Percentiles rank a stretch among this genome's conserved stretches.
These are phyloP conservation scores for Fistulina hepatica DNA, from an alignment of 1,284 basidiomycete genomes.

Conservation along the genomic window DNA sequence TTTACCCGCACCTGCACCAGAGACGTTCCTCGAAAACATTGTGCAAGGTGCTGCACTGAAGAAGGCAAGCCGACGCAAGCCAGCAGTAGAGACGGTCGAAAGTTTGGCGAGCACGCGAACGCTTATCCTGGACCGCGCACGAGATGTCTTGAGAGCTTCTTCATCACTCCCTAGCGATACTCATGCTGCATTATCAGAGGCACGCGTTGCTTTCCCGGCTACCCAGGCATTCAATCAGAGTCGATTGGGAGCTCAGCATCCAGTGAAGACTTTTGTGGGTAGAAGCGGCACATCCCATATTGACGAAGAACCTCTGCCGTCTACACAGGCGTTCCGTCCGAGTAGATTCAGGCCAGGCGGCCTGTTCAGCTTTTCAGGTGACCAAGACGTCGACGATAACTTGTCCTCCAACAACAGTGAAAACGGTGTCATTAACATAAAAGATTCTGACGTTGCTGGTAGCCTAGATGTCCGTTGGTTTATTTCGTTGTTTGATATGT, in stretches of 20 bases:
- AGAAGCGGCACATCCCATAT: background rate
- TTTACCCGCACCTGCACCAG: conserved; percentile 11
- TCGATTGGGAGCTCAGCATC: background rate
- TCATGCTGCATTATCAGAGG: background rate
- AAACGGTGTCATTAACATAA: background rate
- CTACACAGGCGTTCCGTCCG: background rate
- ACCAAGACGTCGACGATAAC: background rate
- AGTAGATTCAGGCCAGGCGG: background rate
- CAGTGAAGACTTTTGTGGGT: background rate
- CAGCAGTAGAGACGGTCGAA: conserved; percentile 17
- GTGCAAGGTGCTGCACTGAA: conserved; percentile 34
- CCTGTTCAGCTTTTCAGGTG: background rate
- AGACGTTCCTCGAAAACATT: conserved; percentile 47
- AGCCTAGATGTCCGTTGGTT: too few species aligned
- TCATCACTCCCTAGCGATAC: too few species aligned
- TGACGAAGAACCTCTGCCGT: background rate
- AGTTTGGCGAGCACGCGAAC: background rate
- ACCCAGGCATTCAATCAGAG: background rate
- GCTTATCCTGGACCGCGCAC: background rate
- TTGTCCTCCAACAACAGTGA: background rate
- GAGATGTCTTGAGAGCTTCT: too few species aligned
- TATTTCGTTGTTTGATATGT: too few species aligned
- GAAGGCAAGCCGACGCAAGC: conserved; percentile 32
- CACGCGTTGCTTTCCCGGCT: background rate
- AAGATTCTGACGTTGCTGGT: background rate